phyloP scores from a whole-genome alignment of 495 filamentous ascomycete genomes.

The Gamarada debralockiae region DNA sequence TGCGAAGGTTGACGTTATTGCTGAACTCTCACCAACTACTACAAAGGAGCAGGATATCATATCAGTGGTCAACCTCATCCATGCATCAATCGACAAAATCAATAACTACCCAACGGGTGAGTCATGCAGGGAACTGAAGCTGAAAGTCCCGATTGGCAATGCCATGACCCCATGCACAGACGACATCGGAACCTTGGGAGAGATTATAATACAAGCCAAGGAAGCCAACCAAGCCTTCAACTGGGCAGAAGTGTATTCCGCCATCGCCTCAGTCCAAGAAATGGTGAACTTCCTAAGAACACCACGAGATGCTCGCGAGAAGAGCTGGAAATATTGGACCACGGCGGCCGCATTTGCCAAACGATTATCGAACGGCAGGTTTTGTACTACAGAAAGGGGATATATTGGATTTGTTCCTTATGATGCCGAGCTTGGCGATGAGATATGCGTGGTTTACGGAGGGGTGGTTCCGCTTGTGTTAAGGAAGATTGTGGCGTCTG shows the following conservation, averaged over 20 bases:
- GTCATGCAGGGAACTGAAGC: not conserved
- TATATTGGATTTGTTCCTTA: conserved; percentile 1
- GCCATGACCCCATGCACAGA: not conserved
- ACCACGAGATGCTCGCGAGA: not conserved
- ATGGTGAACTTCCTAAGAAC: not conserved
- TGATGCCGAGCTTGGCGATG: not conserved
- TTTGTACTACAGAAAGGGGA: not conserved
- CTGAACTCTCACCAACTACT: not conserved
- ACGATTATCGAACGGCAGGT: not conserved
- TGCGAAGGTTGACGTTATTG: not conserved
- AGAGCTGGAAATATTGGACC: not conserved
- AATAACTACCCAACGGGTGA: not conserved
- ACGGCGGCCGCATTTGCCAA: not conserved
- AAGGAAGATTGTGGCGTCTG: not conserved
- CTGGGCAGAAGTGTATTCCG: not conserved
- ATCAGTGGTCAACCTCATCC: not conserved
- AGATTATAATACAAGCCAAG: not conserved
- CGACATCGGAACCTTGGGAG: not conserved
- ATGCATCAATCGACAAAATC: not conserved
- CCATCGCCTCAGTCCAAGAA: not conserved
- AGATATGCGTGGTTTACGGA: not conserved
- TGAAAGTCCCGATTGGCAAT: not conserved
- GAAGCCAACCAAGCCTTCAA: not conserved
- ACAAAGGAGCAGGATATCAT: not conserved
- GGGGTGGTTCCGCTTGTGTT: conserved; percentile 9